Conservation (phyloP, 352 stramenopile genomes). For the Phytophthora pistaciae region DNA sequence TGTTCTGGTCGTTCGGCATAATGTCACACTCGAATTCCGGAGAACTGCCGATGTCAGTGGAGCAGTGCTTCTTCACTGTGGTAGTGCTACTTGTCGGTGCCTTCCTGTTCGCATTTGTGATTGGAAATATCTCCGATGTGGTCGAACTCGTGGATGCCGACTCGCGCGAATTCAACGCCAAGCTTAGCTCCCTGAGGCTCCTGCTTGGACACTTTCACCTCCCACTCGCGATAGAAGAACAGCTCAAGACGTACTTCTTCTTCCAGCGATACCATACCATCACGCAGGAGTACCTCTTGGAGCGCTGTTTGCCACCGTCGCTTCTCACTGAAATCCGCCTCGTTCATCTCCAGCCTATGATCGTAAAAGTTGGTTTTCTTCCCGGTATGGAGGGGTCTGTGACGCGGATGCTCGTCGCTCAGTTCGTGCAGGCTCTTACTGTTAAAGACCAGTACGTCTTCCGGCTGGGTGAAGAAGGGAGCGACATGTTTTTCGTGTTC, state of each 20-base stretch:
- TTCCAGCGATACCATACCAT: constrained; percentile 72
- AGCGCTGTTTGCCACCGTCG: constrained; percentile 57
- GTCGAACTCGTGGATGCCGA: constrained; percentile 61
- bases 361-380: constrained; percentile 64
- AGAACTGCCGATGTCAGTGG: constrained; percentile 44
- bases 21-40: constrained; percentile 60
- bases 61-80: constrained; percentile 57
- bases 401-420: constrained; percentile 61
- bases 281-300: constrained; percentile 63
- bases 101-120: constrained; percentile 59
- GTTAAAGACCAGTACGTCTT: constrained; percentile 61
- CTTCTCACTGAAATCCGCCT: constrained; percentile 66
- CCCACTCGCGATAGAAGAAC: constrained; percentile 48
- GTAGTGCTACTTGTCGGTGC: constrained; percentile 51
- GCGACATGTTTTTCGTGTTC: constrained; percentile 74
- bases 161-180: constrained; percentile 61
- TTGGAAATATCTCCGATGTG: constrained; percentile 72
- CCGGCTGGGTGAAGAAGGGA: constrained; percentile 52
- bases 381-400: constrained; percentile 58
- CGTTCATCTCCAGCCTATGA: constrained; percentile 66
- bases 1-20: constrained; percentile 72
- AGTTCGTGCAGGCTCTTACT: constrained; percentile 59
- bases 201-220: constrained; percentile 65
- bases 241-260: constrained; percentile 77
- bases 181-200: constrained; percentile 64